phyloP scores from a whole-genome alignment of 2,329 filamentous ascomycete species.

The Dactylonectria macrodidyma region DNA sequence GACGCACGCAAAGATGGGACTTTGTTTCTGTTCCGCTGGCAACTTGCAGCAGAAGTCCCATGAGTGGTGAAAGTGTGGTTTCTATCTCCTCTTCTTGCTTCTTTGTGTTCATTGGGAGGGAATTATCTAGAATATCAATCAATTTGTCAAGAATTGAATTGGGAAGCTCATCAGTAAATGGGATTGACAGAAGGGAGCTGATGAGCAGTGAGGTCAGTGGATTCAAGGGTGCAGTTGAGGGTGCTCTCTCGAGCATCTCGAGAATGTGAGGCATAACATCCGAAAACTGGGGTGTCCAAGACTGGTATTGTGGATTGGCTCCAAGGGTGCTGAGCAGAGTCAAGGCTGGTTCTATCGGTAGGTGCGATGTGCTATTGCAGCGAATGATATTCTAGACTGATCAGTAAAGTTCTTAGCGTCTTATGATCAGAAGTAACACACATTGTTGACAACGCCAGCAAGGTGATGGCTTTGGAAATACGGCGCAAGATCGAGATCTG shows the following conservation, averaged over 20 bases:
- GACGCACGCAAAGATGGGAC: background rate
- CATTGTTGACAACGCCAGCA: background rate
- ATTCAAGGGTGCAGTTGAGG: background rate
- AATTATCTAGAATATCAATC: background rate
- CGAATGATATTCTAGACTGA: no score
- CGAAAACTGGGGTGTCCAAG: background rate
- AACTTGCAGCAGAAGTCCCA: background rate
- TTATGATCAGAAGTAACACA: background rate
- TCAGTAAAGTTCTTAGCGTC: no score
- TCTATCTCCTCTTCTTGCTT: background rate
- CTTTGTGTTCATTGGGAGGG: background rate
- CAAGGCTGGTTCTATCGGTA: background rate
- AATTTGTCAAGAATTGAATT: background rate
- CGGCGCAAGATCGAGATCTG: background rate
- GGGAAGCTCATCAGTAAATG: background rate
- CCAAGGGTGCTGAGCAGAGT: background rate
- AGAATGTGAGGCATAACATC: background rate
- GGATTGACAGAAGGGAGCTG: background rate
- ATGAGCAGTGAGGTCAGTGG: background rate
- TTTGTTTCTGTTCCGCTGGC: background rate
- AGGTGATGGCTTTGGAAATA: constrained; percentile 43
- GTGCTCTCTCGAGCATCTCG: background rate
- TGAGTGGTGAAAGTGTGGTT: background rate
- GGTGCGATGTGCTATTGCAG: no score
- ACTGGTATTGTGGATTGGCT: background rate